A percentile compares a stretch with the other conserved stretches of the same genome.
Conservation (phyloP, 2,329 filamentous ascomycete species). For the Chaetothyriales sp. region DNA sequence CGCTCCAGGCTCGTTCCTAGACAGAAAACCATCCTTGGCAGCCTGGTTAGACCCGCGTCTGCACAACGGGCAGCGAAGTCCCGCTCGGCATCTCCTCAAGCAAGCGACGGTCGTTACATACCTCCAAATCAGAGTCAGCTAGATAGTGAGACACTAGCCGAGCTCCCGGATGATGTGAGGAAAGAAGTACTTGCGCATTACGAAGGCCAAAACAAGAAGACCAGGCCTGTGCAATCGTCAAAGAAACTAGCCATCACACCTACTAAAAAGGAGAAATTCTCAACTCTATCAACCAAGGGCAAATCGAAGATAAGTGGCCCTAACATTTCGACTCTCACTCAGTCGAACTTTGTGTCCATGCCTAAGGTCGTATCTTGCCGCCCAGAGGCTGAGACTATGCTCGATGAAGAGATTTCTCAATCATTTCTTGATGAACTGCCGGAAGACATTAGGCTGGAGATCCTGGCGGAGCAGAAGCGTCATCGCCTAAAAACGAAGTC, state of each 20-base stretch:
- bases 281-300: slow-evolving; percentile 28
- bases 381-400: slow-evolving; percentile 14
- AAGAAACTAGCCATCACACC: slow-evolving; percentile 40
- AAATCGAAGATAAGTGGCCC: slow-evolving; percentile 38
- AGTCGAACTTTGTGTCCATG: slow-evolving; percentile 54
- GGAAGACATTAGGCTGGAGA: slow-evolving; percentile 62
- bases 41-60: slow-evolving; percentile 2
- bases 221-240: slow-evolving; percentile 21
- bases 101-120: slow-evolving; percentile 22
- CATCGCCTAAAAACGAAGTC: slow-evolving; percentile 45
- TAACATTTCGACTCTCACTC: slow-evolving; percentile 49
- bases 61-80: slow-evolving; percentile 16
- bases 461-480: slow-evolving; percentile 59
- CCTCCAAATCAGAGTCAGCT: slow-evolving; percentile 59
- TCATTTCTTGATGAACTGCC: slow-evolving; percentile 74
- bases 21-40: slow-evolving; percentile 21
- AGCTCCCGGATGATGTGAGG: slow-evolving; percentile 73
- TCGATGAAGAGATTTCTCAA: slow-evolving; percentile 39
- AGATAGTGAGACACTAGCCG: slow-evolving; percentile 70
- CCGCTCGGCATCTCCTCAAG: slow-evolving; percentile 23
- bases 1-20: slow-evolving; percentile 58
- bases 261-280: slow-evolving; percentile 48
- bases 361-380: slow-evolving; percentile 10
- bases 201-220: slow-evolving; percentile 26
- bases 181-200: slow-evolving; percentile 71